These are phyloP conservation scores for Boletus holoroseus DNA, from an alignment of 1,284 basidiomycete genomes.

Conservation along the genomic window DNA sequence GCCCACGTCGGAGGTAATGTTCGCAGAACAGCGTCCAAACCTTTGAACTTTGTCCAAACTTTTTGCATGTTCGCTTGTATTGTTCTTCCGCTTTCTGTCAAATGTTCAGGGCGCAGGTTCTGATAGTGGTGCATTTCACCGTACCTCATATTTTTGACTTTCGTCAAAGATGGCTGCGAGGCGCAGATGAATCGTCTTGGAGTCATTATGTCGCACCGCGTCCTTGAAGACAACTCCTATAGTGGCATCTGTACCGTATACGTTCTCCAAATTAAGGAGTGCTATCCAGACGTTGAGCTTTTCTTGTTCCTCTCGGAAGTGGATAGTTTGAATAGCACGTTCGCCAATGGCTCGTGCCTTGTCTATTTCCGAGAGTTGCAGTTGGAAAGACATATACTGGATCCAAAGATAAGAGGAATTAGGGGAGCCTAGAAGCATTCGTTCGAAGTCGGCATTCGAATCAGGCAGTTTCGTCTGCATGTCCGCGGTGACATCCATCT, in stretches of 20 bases:
- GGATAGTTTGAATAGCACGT: conserved; percentile 84
- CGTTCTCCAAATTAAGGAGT: conserved; percentile 90
- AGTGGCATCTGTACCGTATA: conserved; percentile 82
- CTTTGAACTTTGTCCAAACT: conserved; percentile 88
- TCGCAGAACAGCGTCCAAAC: conserved; percentile 90
- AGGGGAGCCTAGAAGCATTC: conserved; percentile 89
- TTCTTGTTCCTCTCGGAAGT: conserved; percentile 94
- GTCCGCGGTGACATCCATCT: conserved; percentile 80
- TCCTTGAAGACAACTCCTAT: conserved; percentile 83
- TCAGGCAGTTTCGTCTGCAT: conserved; percentile 83
- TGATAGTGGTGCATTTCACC: conserved; percentile 18
- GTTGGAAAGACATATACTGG: conserved; percentile 98
- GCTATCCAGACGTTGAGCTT: conserved; percentile 98
- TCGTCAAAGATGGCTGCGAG: conserved; percentile 83
- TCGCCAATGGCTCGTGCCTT: conserved; percentile 86
- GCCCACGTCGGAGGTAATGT: conserved; percentile 66
- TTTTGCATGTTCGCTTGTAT: conserved; percentile 80
- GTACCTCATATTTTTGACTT: conserved; percentile 75
- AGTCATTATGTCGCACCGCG: conserved; percentile 86
- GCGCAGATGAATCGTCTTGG: conserved; percentile 83
- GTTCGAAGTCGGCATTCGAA: conserved; percentile 92
- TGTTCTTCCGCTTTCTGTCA: conserved; percentile 81
- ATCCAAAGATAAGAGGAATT: conserved; percentile 99
- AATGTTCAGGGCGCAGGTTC: conserved; percentile 6
- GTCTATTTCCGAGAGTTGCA: conserved; percentile 92